A percentile compares a stretch with the other conserved stretches of the same genome.
Conservation (phyloP, 345 rosid genomes). For the Ceriops tagal region DNA sequence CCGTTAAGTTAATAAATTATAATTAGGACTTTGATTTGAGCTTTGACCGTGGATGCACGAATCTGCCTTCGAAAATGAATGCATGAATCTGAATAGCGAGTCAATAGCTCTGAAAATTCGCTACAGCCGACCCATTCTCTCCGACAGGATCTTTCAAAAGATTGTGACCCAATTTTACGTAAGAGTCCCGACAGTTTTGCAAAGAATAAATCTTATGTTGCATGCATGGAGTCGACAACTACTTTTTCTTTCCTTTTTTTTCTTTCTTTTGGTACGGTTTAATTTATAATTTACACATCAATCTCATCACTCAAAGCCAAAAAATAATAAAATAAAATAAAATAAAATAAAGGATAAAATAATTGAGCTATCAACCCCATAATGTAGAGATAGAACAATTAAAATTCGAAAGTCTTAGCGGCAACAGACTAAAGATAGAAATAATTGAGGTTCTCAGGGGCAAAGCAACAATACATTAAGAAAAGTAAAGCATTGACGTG, state of each 20-base stretch:
- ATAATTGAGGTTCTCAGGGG: slow-evolving; percentile 24
- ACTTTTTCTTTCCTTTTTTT: not conserved
- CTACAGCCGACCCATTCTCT: slow-evolving; percentile 17
- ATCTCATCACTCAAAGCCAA: not conserved
- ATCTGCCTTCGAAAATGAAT: no score
- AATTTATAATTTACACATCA: not conserved
- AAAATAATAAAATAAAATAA: no score
- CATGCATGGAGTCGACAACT: slow-evolving; percentile 20
- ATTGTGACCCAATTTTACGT: slow-evolving; percentile 10
- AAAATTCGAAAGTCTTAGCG: no score
- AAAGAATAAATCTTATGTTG: slow-evolving; percentile 15
- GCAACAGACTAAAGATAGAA: no score
- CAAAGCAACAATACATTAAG: slow-evolving; percentile 10
- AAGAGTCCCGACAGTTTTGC: slow-evolving; percentile 17
- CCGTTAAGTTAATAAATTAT: no score
- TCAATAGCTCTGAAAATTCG: not conserved
- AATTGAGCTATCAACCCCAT: no score
- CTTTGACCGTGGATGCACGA: not conserved
- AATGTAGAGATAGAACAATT: no score
- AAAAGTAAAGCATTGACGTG: slow-evolving; percentile 28
- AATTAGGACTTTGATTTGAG: not conserved
- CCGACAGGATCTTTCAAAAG: slow-evolving; percentile 19
- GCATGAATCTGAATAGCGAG: not conserved
- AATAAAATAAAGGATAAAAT: not conserved
- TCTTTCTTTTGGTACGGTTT: not conserved